A percentile compares a stretch with the other conserved stretches of the same genome.
These are phyloP conservation scores for Taphrina communis DNA, from an alignment of 1,139 yeast species.

Conservation along the genomic window DNA sequence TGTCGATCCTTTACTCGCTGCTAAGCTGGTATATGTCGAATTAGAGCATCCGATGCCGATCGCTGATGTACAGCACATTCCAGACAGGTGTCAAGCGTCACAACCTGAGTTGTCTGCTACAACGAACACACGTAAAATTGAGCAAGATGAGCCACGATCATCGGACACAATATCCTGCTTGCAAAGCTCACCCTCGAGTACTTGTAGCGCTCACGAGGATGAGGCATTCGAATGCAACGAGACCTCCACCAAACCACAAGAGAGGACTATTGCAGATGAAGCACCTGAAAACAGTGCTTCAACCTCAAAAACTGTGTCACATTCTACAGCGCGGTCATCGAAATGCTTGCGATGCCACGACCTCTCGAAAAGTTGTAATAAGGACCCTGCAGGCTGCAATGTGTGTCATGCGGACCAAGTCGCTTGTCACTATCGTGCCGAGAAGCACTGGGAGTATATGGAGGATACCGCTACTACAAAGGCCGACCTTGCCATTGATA, in stretches of 20 bases:
- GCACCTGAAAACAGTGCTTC: background rate
- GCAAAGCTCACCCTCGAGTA: background rate
- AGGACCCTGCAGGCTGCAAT: constrained; percentile 1
- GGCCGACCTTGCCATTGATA: background rate
- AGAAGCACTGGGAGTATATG: constrained; percentile 6
- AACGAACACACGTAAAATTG: background rate
- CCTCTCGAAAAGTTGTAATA: background rate
- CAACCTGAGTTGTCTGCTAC: background rate
- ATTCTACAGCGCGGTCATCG: background rate
- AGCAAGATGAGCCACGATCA: background rate
- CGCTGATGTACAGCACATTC: background rate
- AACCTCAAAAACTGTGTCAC: background rate
- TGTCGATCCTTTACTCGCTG: background rate
- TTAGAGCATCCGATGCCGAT: background rate
- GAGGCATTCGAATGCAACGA: background rate
- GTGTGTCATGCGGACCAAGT: background rate
- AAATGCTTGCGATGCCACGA: constrained; percentile 9
- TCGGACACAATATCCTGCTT: background rate
- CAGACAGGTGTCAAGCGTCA: background rate
- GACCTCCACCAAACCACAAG: background rate
- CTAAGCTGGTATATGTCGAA: background rate
- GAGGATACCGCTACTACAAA: constrained; percentile 6
- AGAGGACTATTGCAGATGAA: background rate
- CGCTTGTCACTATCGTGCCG: background rate
- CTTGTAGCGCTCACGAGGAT: too few species aligned